A percentile compares a stretch with the other conserved stretches of the same genome.
These are phyloP conservation scores for Ophiostoma novo-ulmi DNA, from an alignment of 2,329 filamentous ascomycete genomes.

Conservation along the genomic window DNA sequence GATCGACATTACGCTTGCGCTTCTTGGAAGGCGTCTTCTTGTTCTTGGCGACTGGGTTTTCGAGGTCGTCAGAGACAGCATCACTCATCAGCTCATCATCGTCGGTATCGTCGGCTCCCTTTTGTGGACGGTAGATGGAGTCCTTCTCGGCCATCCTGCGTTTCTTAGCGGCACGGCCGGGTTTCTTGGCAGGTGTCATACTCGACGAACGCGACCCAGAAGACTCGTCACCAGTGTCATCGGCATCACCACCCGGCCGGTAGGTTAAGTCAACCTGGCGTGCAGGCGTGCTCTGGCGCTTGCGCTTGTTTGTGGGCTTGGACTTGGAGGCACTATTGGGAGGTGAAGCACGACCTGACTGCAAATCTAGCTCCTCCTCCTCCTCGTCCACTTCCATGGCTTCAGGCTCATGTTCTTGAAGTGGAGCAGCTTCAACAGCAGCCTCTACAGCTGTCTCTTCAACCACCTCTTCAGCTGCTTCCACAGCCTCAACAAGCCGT, in stretches of 20 bases:
- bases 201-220: not conserved
- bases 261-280: not conserved
- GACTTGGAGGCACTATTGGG: not conserved
- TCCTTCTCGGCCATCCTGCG: constrained; percentile 13
- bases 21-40: not conserved
- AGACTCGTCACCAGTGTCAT: not conserved
- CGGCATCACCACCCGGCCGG: not conserved
- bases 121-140: not conserved
- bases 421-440: not conserved
- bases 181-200: not conserved
- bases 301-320: not conserved
- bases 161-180: not conserved
- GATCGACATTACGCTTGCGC: not conserved
- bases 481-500: not conserved
- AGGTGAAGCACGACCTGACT: not conserved
- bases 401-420: not conserved
- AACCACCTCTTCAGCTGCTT: not conserved
- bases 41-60: not conserved
- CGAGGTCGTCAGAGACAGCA: not conserved
- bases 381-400: not conserved
- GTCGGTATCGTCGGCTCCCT: not conserved
- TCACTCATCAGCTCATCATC: not conserved
- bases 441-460: not conserved
- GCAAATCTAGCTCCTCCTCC: not conserved
- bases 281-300: not conserved